Percentiles rank a stretch among this genome's conserved stretches.
Conservation (phyloP, 495 filamentous ascomycete species). For the Aspergillus hancockii region DNA sequence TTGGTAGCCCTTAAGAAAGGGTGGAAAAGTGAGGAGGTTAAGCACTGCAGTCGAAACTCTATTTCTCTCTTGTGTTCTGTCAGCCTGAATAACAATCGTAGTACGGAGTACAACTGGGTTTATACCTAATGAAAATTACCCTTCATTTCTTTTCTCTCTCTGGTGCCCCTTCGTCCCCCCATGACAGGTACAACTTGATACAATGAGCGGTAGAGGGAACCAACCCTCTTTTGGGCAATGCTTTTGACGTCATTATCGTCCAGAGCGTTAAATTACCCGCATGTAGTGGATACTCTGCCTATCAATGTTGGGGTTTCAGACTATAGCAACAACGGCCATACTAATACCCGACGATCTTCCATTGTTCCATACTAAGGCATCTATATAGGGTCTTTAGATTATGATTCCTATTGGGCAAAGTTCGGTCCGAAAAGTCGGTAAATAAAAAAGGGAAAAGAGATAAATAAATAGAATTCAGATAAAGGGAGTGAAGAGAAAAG, state of each 20-base stretch:
- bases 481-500: neutral
- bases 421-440: neutral
- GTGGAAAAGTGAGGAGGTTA: slow-evolving; percentile 14
- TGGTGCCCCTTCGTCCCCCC: too few relatives aligned
- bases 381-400: neutral
- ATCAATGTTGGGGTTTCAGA: neutral
- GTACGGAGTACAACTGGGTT: too few relatives aligned
- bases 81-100: slow-evolving; percentile 1
- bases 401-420: neutral
- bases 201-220: neutral
- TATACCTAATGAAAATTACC: too few relatives aligned
- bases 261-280: neutral
- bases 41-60: slow-evolving; percentile 16
- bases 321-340: neutral
- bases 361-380: neutral
- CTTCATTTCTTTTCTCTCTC: neutral
- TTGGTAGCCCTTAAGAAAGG: neutral
- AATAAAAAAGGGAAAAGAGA: neutral
- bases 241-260: neutral
- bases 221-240: neutral
- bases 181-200: too few relatives aligned
- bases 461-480: neutral
- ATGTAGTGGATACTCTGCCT: neutral
- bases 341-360: neutral
- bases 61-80: slow-evolving; percentile 8